Percentiles rank a stretch among this genome's conserved stretches.
phyloP scores from a whole-genome alignment of 176 grass and related monocot species.

The Cocos nucifera region DNA sequence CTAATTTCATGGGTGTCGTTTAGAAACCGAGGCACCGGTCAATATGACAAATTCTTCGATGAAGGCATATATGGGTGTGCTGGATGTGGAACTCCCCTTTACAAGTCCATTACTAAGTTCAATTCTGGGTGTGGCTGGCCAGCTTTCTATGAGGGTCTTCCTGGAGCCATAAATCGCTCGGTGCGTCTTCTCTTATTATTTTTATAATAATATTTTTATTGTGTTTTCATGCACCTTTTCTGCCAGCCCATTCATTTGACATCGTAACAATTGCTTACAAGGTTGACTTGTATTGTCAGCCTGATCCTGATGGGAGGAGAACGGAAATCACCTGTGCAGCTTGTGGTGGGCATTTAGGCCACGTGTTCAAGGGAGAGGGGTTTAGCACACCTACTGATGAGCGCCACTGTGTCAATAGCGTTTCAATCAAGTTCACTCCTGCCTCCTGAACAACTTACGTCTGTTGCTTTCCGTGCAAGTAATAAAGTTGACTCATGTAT shows the following conservation, averaged over 20 bases:
- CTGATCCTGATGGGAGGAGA: conserved; percentile 68
- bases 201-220: background rate
- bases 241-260: no score
- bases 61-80: conserved; percentile 58
- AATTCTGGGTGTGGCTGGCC: conserved; percentile 90
- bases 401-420: conserved; percentile 84
- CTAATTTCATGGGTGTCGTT: background rate
- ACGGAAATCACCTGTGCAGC: conserved; percentile 66
- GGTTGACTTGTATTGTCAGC: conserved; percentile 12
- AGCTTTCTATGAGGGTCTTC: conserved; percentile 78
- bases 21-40: conserved; percentile 49
- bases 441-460: background rate
- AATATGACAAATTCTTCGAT: conserved; percentile 64
- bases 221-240: no score
- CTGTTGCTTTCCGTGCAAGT: no score
- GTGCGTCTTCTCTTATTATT: conserved; percentile 22
- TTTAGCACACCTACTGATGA: conserved; percentile 80
- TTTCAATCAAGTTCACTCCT: conserved; percentile 62
- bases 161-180: conserved; percentile 64
- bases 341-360: conserved; percentile 78
- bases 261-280: no score
- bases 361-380: conserved; percentile 90
- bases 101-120: conserved; percentile 87
- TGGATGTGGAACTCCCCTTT: conserved; percentile 58
- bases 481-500: no score